Conservation (phyloP, 1,284 basidiomycete genomes). For the Clitocybe nebularis region DNA sequence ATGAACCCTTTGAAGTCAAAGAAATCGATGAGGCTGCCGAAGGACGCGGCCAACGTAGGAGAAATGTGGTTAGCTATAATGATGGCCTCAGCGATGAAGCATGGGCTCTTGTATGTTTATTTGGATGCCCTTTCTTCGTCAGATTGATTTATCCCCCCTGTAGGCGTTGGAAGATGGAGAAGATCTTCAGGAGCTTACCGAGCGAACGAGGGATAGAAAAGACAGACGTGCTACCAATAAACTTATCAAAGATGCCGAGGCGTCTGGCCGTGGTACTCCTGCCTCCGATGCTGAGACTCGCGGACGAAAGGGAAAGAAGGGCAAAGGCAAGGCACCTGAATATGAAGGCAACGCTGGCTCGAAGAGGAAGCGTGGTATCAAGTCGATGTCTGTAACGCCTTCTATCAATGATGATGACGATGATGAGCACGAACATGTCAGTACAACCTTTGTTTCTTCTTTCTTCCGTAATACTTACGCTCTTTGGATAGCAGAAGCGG, state of each 20-base stretch:
- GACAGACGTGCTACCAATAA: conserved; percentile 54
- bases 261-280: conserved; percentile 56
- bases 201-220: conserved; percentile 59
- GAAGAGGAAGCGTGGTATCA: conserved; percentile 70
- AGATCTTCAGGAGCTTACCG: conserved; percentile 75
- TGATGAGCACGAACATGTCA: conserved; percentile 60
- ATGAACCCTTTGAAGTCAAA: conserved; percentile 72
- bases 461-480: conserved; percentile 2
- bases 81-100: conserved; percentile 95
- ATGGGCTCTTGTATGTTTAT: conserved; percentile 70
- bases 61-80: conserved; percentile 88
- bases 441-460: conserved; percentile 22
- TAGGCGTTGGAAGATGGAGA: conserved; percentile 86
- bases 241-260: conserved; percentile 47
- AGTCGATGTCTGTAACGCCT: conserved; percentile 75
- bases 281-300: conserved; percentile 57
- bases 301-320: conserved; percentile 62
- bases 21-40: conserved; percentile 70
- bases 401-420: conserved; percentile 71
- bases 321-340: conserved; percentile 54
- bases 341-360: conserved; percentile 42
- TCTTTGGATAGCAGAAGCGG: conserved; percentile 57
- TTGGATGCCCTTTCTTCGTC: not conserved
- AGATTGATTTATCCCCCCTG: conserved; percentile 3
- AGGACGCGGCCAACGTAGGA: conserved; percentile 81